Evolutionary conservation across 2,329 filamentous ascomycete species (phyloP), one percentile per base, ranked within the genome.

Genomic region (Gnomoniopsis smithogilvyi): DNA sequence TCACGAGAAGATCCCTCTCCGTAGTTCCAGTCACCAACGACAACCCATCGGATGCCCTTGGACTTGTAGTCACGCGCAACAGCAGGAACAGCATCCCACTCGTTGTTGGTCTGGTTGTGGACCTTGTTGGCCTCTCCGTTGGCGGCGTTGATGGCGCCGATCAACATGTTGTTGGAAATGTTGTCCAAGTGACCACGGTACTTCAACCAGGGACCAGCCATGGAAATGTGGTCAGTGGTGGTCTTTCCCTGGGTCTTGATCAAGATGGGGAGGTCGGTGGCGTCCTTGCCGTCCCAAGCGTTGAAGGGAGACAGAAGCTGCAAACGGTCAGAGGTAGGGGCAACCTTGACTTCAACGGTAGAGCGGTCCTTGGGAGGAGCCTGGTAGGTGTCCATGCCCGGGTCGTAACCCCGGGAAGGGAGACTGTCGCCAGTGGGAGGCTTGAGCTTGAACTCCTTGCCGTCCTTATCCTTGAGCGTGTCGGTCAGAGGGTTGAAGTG

Each of bases 91-190:
- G 91, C 90, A 72, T 89, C 92, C 75, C 86, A 94, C 67, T 93
- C 86, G 69, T 88, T 91, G 64, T 82, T 96, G 70, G 90, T 88
- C 78, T 85, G 79, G 87, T 99, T 97, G 84, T 91, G 89, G 76
- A 99, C 82, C 84, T 96, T 96, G 87, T 99, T 99, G 70, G 92
- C 93, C 83, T 98, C 92, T 62, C 89, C 92, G 79, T 98, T 99
- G 72, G 90, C 93, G 70, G 89, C 88, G 80, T 97, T 99, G 80
- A 92, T 91, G 71, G 95, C 95, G 80, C 94, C 94, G 69, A 98
- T 97, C 76, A 98, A 80, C 92, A 97, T 96, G 86, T 98, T 98
- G 88, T 98, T 97, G 74, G 93, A 97, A 80, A 98, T 97, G 86
- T 98, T 98, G 86, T 97, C 94, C 71, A 98, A 84, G 75, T 98